Percentiles rank a stretch among this genome's conserved stretches.
Conservation (phyloP, 768 basidiomycete genomes). For the Obba rivulosa region DNA sequence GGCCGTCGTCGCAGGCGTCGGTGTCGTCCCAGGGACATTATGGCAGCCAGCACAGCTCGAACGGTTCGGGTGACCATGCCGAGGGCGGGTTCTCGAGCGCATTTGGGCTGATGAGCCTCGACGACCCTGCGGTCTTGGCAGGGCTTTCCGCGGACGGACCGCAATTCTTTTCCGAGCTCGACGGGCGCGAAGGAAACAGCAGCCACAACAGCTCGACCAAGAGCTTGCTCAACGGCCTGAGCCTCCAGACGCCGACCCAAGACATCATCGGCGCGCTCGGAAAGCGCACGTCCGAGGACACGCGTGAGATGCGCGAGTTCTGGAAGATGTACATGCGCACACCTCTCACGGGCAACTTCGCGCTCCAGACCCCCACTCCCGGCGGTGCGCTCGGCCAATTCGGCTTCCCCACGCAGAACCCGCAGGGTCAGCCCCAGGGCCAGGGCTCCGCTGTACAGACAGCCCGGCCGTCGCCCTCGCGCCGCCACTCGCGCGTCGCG, state of each 20-base stretch:
- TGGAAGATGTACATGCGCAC: slow-evolving; percentile 76
- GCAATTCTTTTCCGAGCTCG: slow-evolving; percentile 51
- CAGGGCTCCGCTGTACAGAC: slow-evolving; percentile 12
- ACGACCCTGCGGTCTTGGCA: slow-evolving; percentile 65
- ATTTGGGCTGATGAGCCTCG: slow-evolving; percentile 73
- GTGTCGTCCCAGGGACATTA: slow-evolving; percentile 7
- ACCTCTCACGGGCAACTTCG: slow-evolving; percentile 39
- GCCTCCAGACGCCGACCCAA: slow-evolving; percentile 30
- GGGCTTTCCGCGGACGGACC: slow-evolving; percentile 52
- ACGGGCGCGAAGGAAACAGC: slow-evolving; percentile 2
- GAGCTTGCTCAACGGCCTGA: slow-evolving; percentile 21
- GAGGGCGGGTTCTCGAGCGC: slow-evolving; percentile 36
- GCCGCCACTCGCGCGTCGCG: slow-evolving; percentile 50
- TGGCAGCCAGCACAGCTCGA: slow-evolving; percentile 1
- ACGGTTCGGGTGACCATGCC: slow-evolving; percentile 14
- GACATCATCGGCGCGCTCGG: slow-evolving; percentile 20
- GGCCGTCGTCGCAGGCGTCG: slow-evolving; percentile 6
- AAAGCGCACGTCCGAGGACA: slow-evolving; percentile 17
- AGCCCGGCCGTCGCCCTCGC: slow-evolving; percentile 18
- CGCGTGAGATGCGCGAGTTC: slow-evolving; percentile 54
- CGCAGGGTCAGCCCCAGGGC: slow-evolving; percentile 12
- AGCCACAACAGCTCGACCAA: slow-evolving; percentile 7
- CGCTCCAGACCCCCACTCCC: slow-evolving; percentile 13
- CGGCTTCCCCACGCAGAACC: slow-evolving; percentile 13
- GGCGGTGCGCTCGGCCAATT: slow-evolving; percentile 17